These are phyloP conservation scores for Bacidia gigantensis DNA, from an alignment of 495 filamentous ascomycete species.

Conservation along the genomic window DNA sequence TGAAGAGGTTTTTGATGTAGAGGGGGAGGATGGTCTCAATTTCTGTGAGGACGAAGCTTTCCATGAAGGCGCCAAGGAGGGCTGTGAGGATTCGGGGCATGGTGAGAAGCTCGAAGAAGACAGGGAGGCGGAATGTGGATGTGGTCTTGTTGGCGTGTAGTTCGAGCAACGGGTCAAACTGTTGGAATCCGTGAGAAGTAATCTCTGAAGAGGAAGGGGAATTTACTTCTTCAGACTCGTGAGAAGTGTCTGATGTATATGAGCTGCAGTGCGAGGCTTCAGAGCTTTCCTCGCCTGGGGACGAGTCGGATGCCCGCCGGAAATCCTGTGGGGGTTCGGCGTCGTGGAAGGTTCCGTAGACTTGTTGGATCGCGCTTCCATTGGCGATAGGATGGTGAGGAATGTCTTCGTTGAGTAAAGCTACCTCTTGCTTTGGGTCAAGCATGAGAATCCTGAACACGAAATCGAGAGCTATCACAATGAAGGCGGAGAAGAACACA, in stretches of 20 bases:
- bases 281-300: background rate
- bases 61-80: constrained; percentile 23
- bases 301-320: background rate
- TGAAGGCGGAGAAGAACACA: constrained; percentile 41
- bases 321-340: background rate
- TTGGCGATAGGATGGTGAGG: background rate
- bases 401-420: background rate
- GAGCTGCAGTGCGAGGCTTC: background rate
- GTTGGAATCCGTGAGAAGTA: background rate
- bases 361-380: background rate
- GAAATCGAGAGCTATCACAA: constrained; percentile 42
- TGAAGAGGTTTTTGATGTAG: constrained; percentile 37
- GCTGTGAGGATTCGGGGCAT: constrained; percentile 12
- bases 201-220: background rate
- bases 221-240: background rate
- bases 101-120: constrained; percentile 5
- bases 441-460: constrained; percentile 42
- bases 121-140: background rate
- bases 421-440: constrained; percentile 24
- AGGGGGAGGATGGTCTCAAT: constrained; percentile 42
- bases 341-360: background rate
- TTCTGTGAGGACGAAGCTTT: constrained; percentile 39
- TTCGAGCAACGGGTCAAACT: background rate
- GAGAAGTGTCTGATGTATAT: background rate
- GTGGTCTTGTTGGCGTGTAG: background rate